Evolutionary conservation across 2,329 filamentous ascomycete genomes (phyloP).

Genomic region (Orbilia javanica): DNA sequence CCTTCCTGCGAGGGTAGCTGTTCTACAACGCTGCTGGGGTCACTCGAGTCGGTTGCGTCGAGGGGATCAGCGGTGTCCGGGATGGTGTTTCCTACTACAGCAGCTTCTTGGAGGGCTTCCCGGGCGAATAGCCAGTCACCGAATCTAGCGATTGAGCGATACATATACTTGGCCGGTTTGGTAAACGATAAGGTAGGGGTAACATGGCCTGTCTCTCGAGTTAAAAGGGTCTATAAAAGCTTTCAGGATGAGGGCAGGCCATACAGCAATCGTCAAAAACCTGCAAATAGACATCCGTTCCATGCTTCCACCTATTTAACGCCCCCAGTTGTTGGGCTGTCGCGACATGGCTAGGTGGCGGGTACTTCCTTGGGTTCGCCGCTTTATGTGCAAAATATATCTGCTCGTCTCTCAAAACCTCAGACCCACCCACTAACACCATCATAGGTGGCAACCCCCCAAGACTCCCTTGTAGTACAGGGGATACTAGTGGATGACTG

Average conservation of each 20-base stretch:
- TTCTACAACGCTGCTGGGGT: constrained; percentile 17
- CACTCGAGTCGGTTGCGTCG: background rate
- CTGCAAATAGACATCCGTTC: constrained; percentile 89
- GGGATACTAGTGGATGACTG: constrained; percentile 88
- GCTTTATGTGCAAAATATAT: constrained; percentile 96
- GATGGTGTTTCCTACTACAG: background rate
- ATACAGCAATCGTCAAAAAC: constrained; percentile 92
- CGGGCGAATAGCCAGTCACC: constrained; percentile 89
- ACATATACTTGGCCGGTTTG: constrained; percentile 96
- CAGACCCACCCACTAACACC: constrained; percentile 86
- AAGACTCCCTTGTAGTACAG: constrained; percentile 85
- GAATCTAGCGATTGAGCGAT: constrained; percentile 90
- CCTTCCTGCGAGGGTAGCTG: constrained; percentile 41
- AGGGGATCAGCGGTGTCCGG: constrained; percentile 24
- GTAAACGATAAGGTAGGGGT: constrained; percentile 95
- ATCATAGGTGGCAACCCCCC: constrained; percentile 90
- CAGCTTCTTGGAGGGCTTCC: constrained; percentile 63
- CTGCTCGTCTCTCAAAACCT: constrained; percentile 92
- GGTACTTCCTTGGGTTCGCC: constrained; percentile 82
- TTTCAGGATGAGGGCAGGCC: background rate
- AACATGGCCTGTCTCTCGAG: constrained; percentile 48
- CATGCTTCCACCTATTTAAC: constrained; percentile 64
- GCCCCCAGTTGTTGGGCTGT: constrained; percentile 73
- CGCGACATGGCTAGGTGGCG: constrained; percentile 71
- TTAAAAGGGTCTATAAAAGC: background rate